Conservation (phyloP, 176 grass and related monocot genomes). For the Bonia amplexicaulis region DNA sequence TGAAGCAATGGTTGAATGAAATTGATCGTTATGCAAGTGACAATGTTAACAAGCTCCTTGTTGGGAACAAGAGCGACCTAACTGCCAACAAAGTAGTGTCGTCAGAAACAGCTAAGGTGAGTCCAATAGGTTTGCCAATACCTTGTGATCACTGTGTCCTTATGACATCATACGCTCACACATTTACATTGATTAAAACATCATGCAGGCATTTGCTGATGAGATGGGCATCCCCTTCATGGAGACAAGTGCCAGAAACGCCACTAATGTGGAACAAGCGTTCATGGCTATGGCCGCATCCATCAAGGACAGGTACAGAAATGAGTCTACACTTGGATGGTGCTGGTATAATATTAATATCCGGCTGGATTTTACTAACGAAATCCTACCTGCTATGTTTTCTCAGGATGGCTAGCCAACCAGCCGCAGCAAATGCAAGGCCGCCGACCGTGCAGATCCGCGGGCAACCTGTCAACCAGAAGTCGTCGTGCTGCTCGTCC, state of each 20-base stretch:
- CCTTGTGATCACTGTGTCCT: neutral
- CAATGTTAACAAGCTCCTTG: slow-evolving; percentile 81
- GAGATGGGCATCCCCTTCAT: slow-evolving; percentile 72
- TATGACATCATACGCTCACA: too few relatives aligned
- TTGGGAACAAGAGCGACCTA: slow-evolving; percentile 78
- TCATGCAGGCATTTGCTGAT: slow-evolving; percentile 62
- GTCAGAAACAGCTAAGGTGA: neutral
- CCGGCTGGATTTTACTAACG: neutral
- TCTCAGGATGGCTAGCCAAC: slow-evolving; percentile 70
- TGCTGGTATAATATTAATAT: neutral
- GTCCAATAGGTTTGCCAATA: neutral
- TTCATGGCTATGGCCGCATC: slow-evolving; percentile 70
- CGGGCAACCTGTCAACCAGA: slow-evolving; percentile 63
- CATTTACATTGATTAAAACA: neutral
- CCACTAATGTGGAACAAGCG: slow-evolving; percentile 64
- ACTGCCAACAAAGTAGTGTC: slow-evolving; percentile 68
- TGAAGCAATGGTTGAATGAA: slow-evolving; percentile 83
- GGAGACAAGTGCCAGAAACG: slow-evolving; percentile 75
- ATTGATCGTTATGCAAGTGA: slow-evolving; percentile 84
- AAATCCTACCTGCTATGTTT: neutral
- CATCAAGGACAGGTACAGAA: slow-evolving; percentile 57
- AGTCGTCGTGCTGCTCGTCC: slow-evolving; percentile 56
- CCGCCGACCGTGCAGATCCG: slow-evolving; percentile 65
- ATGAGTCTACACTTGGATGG: neutral
- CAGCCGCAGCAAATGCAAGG: slow-evolving; percentile 41